Evolutionary conservation across 352 stramenopile genomes (phyloP), one percentile per base, ranked within the genome.

Genomic region (Globisporangium spinosum): DNA sequence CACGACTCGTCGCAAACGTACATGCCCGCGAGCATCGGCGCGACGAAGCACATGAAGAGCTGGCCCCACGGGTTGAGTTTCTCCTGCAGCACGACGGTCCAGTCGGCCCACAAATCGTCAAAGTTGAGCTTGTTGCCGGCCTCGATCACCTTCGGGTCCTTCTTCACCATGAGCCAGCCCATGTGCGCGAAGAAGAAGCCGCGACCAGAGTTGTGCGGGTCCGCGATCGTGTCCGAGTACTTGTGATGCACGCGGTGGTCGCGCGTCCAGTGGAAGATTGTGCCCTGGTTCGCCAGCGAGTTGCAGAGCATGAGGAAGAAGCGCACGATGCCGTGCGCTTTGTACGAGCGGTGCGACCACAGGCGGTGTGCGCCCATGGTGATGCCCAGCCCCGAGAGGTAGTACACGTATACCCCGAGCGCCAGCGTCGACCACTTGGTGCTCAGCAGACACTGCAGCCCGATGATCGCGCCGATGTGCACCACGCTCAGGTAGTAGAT

Each of bases 161-260:
- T 99, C 85, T 99, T 99, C 27, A 99, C 83, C 38, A 99, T 89
- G 13, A 99, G 77, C 98, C 98, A 99, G 61, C 98, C 98, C 86
- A 99, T 98, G 84, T 99, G 98, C 10, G 98, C 91, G 74, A 98
- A 99, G 86, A 99, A 99, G 74, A 99, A 99, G 53, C 98, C 98
- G n/a, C 96, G 87, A 29, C 82, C 96, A 9, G 98, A 98, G 79
- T 99, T 91, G 85, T 99, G 97, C 55, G 93, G 93, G 67, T 98
- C 92, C 3, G 89, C 88, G 22, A 90, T 79, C 17, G 95, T 98
- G 78, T 99, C 97, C 61, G 93, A 98, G 81, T 98, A 98, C 81
- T 99, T 99, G 92, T 99, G 98, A 80, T 99, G 98, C 34, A 99
- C 97, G 62, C 97, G 93, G 85, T 99, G 98, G 81, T 99, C 98